Percentiles rank a stretch among this genome's conserved stretches.
Evolutionary conservation across 1,284 basidiomycete genomes (phyloP).

Genomic region (Tetrapyrgos nigripes): DNA sequence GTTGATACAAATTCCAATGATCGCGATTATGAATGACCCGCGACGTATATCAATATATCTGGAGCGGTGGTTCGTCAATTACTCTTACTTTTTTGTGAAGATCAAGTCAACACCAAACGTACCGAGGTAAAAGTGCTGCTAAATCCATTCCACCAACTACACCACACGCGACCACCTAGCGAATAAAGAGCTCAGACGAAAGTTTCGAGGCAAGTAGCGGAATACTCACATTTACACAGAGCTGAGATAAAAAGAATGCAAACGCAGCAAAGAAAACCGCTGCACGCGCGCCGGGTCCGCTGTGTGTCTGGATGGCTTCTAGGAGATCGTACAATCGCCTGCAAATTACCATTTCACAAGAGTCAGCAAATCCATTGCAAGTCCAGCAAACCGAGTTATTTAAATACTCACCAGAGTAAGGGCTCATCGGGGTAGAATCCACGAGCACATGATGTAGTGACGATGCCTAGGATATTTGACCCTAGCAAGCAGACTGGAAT

Average conservation of each 20-base stretch:
- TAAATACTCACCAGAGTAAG: slow-evolving; percentile 32
- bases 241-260: slow-evolving; percentile 35
- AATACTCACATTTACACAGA: slow-evolving; percentile 33
- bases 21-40: slow-evolving; percentile 34
- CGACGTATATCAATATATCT: slow-evolving; percentile 35
- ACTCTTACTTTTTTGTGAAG: neutral
- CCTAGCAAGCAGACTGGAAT: slow-evolving; percentile 38
- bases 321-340: slow-evolving; percentile 37
- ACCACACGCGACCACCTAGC: slow-evolving; percentile 34
- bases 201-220: neutral
- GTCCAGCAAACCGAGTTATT: too few species aligned
- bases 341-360: too few species aligned
- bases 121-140: slow-evolving; percentile 30
- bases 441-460: slow-evolving; percentile 37
- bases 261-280: slow-evolving; percentile 39
- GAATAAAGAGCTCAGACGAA: neutral
- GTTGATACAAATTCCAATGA: slow-evolving; percentile 37
- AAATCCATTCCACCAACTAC: slow-evolving; percentile 39
- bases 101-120: neutral
- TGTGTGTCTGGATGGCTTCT: slow-evolving; percentile 34
- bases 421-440: slow-evolving; percentile 38
- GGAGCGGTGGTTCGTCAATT: neutral
- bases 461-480: slow-evolving; percentile 36
- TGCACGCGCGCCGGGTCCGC: slow-evolving; percentile 31
- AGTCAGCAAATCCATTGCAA: neutral